Base-by-base conservation (phyloP, 2,329 filamentous ascomycete genomes). In the Penicillium sp. region DNA sequence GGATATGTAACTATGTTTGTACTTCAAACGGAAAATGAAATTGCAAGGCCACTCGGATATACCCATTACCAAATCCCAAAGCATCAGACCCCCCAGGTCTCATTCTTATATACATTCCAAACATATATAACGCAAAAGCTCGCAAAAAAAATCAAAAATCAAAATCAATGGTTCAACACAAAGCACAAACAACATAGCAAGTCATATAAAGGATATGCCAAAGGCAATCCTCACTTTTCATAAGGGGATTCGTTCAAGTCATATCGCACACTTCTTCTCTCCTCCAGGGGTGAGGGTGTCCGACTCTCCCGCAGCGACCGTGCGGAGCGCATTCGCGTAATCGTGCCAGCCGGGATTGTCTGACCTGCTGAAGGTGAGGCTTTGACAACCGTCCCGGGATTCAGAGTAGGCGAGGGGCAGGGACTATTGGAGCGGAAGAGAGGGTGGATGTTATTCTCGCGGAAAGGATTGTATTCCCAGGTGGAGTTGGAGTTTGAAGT, bases 401-500 rank as follows among this genome's bases (percentile, higher is more conserved):
- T 81, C 2, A 78, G 68, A 1, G 78, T 75, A 10, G 82, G 79
- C 2, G 82, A 79, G 16, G 83, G 82, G 1, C 74, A 75, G 9
- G 81, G 80, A 56, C 78, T 82, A 57, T 79, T 79, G 3, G 76
- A 76, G 40, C 83, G 77, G 68, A 86, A 85, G 3, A 85, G 72
- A 11, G 83, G 83, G 61, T 85, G 83, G 48, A 85, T 84, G 54
- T 84, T 76, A 10, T 77, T 75, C 62, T 84, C 80, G 55, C 76
- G 75, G 13, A 63, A 54, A 4, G 63, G 51, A 18, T 55, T 60
- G 31, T 49, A 62, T 67, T 31, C 65, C 55, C 48, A 58, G 18
- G 29, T 54, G 45, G 16, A 57, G 52, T 39, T 52, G 11, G 36
- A 14, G 14, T 42, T 32, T 21, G 62, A 58, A 4, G n/a, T n/a